A percentile compares a stretch with the other conserved stretches of the same genome.
These are phyloP conservation scores for Talaromyces atroroseus DNA, from an alignment of 2,329 filamentous ascomycete genomes.

Conservation along the genomic window DNA sequence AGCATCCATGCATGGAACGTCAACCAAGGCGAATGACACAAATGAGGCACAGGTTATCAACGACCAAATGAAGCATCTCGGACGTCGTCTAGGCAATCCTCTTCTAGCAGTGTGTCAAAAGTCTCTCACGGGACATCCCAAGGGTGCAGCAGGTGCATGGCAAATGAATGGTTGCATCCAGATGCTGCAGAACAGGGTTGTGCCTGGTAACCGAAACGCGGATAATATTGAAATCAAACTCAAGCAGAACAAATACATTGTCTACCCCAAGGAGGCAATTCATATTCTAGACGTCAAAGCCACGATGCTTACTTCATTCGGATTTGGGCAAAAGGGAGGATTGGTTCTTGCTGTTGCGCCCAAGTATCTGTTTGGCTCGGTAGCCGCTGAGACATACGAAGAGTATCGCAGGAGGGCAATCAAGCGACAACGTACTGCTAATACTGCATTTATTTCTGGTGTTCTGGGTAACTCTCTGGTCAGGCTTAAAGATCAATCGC, in stretches of 20 bases:
- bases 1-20: slow-evolving; percentile 97
- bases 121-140: slow-evolving; percentile 95
- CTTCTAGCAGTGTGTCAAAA: slow-evolving; percentile 71
- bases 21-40: slow-evolving; percentile 98
- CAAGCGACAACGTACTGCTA: not conserved
- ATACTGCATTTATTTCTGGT: not conserved
- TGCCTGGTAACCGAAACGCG: slow-evolving; percentile 95
- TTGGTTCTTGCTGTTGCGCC: slow-evolving; percentile 96
- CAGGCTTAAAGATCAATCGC: not conserved
- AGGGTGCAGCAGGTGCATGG: slow-evolving; percentile 98
- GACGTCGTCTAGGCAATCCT: slow-evolving; percentile 92
- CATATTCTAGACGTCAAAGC: slow-evolving; percentile 98
- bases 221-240: slow-evolving; percentile 95
- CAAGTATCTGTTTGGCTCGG: slow-evolving; percentile 68
- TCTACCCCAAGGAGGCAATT: slow-evolving; percentile 89
- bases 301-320: slow-evolving; percentile 97
- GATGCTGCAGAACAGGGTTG: slow-evolving; percentile 85
- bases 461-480: not conserved
- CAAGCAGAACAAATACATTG: slow-evolving; percentile 96
- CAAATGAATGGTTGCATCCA: slow-evolving; percentile 99
- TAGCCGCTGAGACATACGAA: not conserved
- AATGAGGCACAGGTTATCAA: slow-evolving; percentile 99
- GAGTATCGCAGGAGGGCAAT: not conserved
- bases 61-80: slow-evolving; percentile 90
- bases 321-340: slow-evolving; percentile 97